Conservation (phyloP, 1,139 yeast genomes). For the Saccharomycopsis hybrid region DNA sequence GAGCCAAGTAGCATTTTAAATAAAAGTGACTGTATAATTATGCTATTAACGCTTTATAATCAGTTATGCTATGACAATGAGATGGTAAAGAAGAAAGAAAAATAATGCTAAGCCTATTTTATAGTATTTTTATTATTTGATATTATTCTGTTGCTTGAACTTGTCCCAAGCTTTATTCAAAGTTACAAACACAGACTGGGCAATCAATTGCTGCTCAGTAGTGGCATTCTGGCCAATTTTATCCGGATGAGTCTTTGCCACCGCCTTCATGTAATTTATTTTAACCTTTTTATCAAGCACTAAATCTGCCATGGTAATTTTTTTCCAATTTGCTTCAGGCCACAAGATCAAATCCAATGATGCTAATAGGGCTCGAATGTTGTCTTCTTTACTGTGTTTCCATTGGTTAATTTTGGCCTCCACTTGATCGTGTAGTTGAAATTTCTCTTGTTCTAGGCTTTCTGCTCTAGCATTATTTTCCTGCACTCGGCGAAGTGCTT, state of each 20-base stretch:
- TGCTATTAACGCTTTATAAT: no score
- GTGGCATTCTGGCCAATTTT: conserved; percentile 53
- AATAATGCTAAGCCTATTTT: no score
- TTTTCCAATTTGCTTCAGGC: conserved; percentile 57
- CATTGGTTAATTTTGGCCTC: conserved; percentile 50
- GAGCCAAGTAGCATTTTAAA: no score
- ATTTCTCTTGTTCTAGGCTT: conserved; percentile 48
- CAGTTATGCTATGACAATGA: no score
- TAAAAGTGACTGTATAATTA: no score
- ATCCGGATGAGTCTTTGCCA: conserved; percentile 91
- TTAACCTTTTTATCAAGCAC: conserved; percentile 91
- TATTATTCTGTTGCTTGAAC: conserved; percentile 56
- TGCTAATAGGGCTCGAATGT: conserved; percentile 66
- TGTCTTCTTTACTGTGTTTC: conserved; percentile 71
- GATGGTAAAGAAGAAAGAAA: no score
- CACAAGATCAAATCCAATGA: conserved; percentile 60
- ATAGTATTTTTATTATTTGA: no score
- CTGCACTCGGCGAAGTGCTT: conserved; percentile 41
- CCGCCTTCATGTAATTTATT: conserved; percentile 84
- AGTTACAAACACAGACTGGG: conserved; percentile 79
- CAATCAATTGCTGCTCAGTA: conserved; percentile 73
- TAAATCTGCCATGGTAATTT: conserved; percentile 62
- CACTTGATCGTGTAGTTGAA: conserved; percentile 54
- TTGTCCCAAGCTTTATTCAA: conserved; percentile 89
- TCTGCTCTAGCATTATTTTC: conserved; percentile 44